These are phyloP conservation scores for Helotiales sp. DNA, from an alignment of 2,329 filamentous ascomycete genomes.

Conservation along the genomic window DNA sequence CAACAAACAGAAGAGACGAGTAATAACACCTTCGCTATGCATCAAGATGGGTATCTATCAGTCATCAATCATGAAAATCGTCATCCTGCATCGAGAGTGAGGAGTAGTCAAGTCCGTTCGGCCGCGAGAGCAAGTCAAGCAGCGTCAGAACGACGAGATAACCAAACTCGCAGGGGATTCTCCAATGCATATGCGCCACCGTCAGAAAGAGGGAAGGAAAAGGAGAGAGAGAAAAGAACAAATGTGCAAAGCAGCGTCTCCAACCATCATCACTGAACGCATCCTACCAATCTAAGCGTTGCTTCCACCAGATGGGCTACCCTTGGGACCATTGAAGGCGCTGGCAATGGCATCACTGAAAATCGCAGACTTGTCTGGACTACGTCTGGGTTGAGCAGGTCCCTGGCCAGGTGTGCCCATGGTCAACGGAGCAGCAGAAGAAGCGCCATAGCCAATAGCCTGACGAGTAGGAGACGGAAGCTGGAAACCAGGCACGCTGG, in stretches of 20 bases:
- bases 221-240: background rate
- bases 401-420: background rate
- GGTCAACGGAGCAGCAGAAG: background rate
- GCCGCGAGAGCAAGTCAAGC: background rate
- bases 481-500: background rate
- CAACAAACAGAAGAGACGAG: background rate
- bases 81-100: background rate
- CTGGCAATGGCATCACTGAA: background rate
- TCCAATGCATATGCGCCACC: background rate
- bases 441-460: background rate
- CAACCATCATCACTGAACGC: background rate
- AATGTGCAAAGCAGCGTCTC: background rate
- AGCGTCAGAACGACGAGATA: background rate
- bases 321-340: constrained; percentile 9
- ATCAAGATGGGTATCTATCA: background rate
- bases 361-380: constrained; percentile 6
- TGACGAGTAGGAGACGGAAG: constrained; percentile 4
- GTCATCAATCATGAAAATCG: background rate
- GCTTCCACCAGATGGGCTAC: background rate
- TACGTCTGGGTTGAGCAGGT: background rate
- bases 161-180: background rate
- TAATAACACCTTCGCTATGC: background rate
- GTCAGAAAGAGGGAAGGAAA: background rate
- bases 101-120: background rate
- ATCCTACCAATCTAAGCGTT: background rate